Base-by-base conservation (phyloP, 2,329 filamentous ascomycete species). In the Thermochaetoides dissita region DNA sequence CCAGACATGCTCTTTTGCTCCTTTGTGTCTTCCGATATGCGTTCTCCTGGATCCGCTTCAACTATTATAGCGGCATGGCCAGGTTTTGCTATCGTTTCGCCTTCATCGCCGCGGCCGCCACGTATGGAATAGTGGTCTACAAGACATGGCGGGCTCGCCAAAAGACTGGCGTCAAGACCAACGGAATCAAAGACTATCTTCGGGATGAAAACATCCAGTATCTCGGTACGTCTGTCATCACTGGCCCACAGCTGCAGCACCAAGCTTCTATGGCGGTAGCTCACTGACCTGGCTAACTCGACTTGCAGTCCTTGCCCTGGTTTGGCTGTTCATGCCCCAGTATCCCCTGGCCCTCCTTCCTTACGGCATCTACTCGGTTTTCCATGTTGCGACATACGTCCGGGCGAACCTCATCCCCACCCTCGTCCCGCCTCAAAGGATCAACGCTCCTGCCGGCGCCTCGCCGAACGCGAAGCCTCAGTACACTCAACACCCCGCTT, bases 161-260 rank as follows among this genome's bases (percentile, higher is more conserved):
- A 54, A 83, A 85, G 72, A 71, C 79, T 39, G 80, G 81, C 50
- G 77, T 69, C 47, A 78, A 68, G 59, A 63, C 64, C 34, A 59
- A 61, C 40, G 76, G 82, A 45, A 62, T 72, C 38, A 42, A 89
- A 45, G 74, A 79, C 47, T 68, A 94, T 51, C 69, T 81, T 43
- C 71, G 77, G 9, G 91, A 98, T 61, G 91, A 98, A 73, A 98
- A 98, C 63, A 85, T 98, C 40, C 91, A 96, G 65, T 98, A 98
- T 61, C 74, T 98, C 47, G 71, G 91, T 96, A 74, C 60, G 86
- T 67, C 8, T 31, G 17, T 5, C 17, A 24, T 24, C 3, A 24
- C 17, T 24, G 17, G 17, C 5, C 17, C 17, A 24, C 17, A 24
- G 17, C 17, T 24, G 17, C 17, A 24, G 17, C 17, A 24, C 17